Conservation (phyloP, 345 rosid species). For the Citrus australasica region DNA sequence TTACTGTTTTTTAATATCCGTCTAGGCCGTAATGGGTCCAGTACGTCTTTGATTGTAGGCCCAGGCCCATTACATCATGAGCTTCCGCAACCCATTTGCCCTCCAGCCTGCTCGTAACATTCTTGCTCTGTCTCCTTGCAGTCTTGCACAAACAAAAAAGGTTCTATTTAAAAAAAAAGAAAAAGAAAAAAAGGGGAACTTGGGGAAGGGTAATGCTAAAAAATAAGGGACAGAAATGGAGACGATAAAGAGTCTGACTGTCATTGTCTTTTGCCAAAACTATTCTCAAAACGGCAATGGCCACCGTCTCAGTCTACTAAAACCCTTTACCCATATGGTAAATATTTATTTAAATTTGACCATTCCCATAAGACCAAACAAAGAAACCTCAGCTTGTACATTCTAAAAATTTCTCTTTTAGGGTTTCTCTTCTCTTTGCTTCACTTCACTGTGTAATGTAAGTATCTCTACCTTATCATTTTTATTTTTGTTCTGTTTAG, state of each 20-base stretch:
- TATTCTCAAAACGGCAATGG: conserved; percentile 20
- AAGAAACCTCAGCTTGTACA: background rate
- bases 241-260: conserved; percentile 16
- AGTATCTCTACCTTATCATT: background rate
- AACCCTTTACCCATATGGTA: background rate
- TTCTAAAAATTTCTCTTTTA: conserved; percentile 4
- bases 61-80: background rate
- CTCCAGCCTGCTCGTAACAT: no score
- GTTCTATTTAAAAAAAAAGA: no score
- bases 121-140: no score
- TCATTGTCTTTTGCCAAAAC: conserved; percentile 6
- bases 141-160: no score
- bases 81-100: background rate
- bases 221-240: conserved; percentile 22
- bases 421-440: conserved; percentile 20
- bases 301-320: background rate
- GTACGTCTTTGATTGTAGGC: background rate
- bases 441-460: conserved; percentile 19
- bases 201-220: background rate
- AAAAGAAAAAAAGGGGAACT: no score
- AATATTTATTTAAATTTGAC: background rate
- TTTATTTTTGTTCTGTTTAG: background rate
- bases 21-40: no score
- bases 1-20: no score
- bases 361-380: conserved; percentile 7